Conservation (phyloP, 768 basidiomycete genomes). For the Phanerodontia chrysosporium region DNA sequence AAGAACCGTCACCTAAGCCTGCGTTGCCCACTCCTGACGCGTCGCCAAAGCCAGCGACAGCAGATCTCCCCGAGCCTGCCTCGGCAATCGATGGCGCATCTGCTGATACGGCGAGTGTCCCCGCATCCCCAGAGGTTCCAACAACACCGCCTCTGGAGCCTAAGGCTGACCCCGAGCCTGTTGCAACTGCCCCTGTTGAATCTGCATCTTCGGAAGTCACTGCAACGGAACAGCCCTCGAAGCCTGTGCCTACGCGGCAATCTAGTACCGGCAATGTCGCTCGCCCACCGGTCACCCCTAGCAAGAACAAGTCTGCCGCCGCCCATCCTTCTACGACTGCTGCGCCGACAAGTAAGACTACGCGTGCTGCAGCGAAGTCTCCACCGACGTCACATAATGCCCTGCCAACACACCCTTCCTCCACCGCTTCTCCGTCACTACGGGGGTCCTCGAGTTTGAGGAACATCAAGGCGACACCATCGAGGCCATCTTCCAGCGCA, state of each 20-base stretch:
- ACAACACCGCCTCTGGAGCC: neutral
- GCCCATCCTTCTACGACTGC: constrained; percentile 20
- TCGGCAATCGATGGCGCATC: constrained; percentile 4
- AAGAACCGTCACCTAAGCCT: constrained; percentile 4
- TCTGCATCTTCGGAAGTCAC: constrained; percentile 8
- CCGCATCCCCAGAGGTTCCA: neutral
- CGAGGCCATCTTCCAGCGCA: constrained; percentile 30
- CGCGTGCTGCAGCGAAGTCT: constrained; percentile 25
- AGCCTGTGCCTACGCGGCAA: constrained; percentile 14
- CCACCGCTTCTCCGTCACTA: constrained; percentile 17
- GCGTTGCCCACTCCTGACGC: constrained; percentile 14
- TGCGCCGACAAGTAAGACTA: constrained; percentile 3
- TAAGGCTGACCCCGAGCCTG: neutral
- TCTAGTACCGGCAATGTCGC: constrained; percentile 8
- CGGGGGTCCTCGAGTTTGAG: constrained; percentile 15
- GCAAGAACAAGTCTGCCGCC: constrained; percentile 14
- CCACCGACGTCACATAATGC: constrained; percentile 21
- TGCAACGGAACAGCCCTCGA: constrained; percentile 10
- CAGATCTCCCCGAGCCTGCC: constrained; percentile 5
- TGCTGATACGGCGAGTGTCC: constrained; percentile 1
- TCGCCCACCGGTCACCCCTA: constrained; percentile 14
- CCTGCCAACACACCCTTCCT: constrained; percentile 10
- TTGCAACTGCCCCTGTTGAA: neutral
- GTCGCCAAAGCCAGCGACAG: constrained; percentile 13
- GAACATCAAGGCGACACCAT: constrained; percentile 19